phyloP scores from a whole-genome alignment of 345 rosid genomes.

The Firmiana major region DNA sequence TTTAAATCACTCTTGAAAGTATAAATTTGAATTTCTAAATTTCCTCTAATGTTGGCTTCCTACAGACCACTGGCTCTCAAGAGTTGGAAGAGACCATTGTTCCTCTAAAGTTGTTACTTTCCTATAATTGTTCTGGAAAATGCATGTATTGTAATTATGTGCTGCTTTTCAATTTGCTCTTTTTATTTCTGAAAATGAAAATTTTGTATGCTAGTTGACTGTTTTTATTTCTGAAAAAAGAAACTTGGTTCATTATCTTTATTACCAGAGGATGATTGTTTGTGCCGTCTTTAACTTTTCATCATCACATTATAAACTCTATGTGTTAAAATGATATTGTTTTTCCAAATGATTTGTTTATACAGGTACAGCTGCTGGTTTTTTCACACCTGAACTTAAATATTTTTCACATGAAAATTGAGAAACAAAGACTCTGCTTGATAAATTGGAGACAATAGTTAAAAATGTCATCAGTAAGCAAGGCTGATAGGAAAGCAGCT shows the following conservation, averaged over 20 bases:
- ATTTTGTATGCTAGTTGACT: not conserved
- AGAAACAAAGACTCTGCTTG: conserved; percentile 10
- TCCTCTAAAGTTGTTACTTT: not conserved
- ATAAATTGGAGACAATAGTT: conserved; percentile 12
- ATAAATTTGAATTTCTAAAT: not conserved
- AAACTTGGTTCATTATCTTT: not conserved
- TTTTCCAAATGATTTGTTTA: conserved; percentile 3
- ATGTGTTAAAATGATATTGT: not conserved
- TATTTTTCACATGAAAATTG: not conserved
- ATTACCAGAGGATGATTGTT: not conserved
- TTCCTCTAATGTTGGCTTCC: not conserved
- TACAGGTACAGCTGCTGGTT: not conserved
- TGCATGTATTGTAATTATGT: not conserved
- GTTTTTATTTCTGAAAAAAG: not conserved
- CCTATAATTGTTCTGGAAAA: not conserved
- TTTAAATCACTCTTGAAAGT: not conserved
- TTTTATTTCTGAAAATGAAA: not conserved
- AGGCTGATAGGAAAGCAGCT: conserved; percentile 70
- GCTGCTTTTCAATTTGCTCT: not conserved
- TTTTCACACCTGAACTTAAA: not conserved
- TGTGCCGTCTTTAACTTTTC: not conserved
- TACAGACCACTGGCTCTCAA: not conserved
- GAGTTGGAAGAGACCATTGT: not conserved
- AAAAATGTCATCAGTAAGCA: conserved; percentile 66
- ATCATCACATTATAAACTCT: not conserved